phyloP scores from a whole-genome alignment of 441 rosid genomes.

The Raphanus hybrid region DNA sequence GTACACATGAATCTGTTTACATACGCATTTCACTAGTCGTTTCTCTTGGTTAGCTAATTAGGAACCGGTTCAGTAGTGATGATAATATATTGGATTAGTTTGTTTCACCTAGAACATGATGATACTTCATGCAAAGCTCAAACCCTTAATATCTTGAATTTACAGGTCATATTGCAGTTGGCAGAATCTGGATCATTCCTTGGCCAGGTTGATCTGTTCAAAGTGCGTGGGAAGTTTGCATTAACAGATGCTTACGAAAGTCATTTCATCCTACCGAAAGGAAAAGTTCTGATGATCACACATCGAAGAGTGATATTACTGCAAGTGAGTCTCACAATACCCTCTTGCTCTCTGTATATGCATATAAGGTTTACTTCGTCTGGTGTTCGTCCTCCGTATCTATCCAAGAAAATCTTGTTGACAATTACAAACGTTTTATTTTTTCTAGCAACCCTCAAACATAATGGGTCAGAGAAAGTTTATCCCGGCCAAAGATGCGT shows the following conservation, averaged over 20 bases:
- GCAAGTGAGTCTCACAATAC: conserved; percentile 65
- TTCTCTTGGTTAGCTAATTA: neutral
- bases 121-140: conserved; percentile 4
- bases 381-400: conserved; percentile 6
- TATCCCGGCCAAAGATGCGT: conserved; percentile 91
- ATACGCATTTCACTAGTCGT: neutral
- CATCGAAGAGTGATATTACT: conserved; percentile 87
- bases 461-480: conserved; percentile 89
- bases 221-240: conserved; percentile 98
- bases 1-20: conserved; percentile 7
- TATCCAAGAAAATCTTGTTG: conserved; percentile 18
- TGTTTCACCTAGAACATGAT: conserved; percentile 10
- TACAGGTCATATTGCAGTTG: conserved; percentile 93
- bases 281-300: conserved; percentile 76
- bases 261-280: conserved; percentile 88
- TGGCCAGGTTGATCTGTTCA: conserved; percentile 96
- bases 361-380: conserved; percentile 5
- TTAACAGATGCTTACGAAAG: conserved; percentile 96
- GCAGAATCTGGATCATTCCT: conserved; percentile 97
- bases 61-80: neutral
- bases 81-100: neutral
- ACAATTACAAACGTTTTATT: conserved; percentile 19
- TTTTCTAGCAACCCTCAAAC: conserved; percentile 84
- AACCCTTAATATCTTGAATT: neutral
- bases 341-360: conserved; percentile 20